Evolutionary conservation across 2,329 filamentous ascomycete genomes (phyloP).

Genomic region (Cephalotrichum gorgonifer): DNA sequence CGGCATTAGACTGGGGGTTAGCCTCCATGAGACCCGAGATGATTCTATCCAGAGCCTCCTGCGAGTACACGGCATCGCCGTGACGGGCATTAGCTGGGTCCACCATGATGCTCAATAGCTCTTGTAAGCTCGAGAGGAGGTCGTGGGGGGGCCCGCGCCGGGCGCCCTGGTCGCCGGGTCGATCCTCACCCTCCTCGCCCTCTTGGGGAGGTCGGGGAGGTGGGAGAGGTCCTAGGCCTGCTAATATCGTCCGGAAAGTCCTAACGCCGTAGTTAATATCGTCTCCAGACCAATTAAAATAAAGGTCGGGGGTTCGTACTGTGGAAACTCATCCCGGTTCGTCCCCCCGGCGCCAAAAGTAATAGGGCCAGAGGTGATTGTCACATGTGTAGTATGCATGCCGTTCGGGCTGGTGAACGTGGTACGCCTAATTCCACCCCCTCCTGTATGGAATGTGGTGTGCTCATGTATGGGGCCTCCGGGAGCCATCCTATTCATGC

Average conservation of each 20-base stretch:
- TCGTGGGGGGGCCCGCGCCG: slow-evolving; percentile 11
- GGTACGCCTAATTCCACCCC: slow-evolving; percentile 2
- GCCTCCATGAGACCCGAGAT: slow-evolving; percentile 84
- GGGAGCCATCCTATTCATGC: neutral
- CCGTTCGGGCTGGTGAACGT: slow-evolving; percentile 4
- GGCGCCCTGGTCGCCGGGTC: neutral
- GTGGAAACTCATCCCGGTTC: neutral
- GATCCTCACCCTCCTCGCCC: neutral
- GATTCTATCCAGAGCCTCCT: slow-evolving; percentile 83
- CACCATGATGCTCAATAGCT: slow-evolving; percentile 40
- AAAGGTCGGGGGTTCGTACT: neutral
- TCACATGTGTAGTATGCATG: slow-evolving; percentile 2
- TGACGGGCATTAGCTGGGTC: slow-evolving; percentile 41
- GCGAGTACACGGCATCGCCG: slow-evolving; percentile 80
- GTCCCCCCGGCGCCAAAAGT: neutral
- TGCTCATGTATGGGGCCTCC: neutral
- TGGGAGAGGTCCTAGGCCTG: neutral
- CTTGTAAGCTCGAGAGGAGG: slow-evolving; percentile 31
- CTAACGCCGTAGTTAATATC: neutral
- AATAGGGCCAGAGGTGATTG: slow-evolving; percentile 5
- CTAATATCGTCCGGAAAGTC: slow-evolving; percentile 2
- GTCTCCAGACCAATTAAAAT: neutral
- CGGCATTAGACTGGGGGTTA: slow-evolving; percentile 63
- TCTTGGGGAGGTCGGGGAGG: slow-evolving; percentile 1
- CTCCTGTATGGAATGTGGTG: too few species aligned